Base-by-base conservation (phyloP, 2,329 filamentous ascomycete species). In the Sarocladiaceae sp. region DNA sequence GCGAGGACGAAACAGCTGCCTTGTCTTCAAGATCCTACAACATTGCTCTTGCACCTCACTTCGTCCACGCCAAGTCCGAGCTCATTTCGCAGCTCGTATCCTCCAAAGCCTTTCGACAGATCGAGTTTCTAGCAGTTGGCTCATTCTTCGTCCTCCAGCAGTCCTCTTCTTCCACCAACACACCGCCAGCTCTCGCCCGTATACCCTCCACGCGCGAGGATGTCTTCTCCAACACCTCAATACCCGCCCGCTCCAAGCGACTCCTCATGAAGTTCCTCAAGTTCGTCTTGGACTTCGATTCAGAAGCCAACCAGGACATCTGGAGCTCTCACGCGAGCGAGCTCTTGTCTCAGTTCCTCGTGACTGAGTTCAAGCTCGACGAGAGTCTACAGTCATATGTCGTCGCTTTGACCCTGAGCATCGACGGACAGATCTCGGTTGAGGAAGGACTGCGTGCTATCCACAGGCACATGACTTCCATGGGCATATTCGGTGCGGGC, bases 221-320 rank as follows among this genome's bases (percentile, higher is more conserved):
- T 70, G 83, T 97, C 40, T 97, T 97, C 67, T 82, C 86, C 46
- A 87, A 90, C 65, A 81, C 82, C 31, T 77, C 78, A 22, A 88
- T 97, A 53, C 83, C 90, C 42, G 79, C 87, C 58, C 87, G 87
- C 57, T 84, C 90, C 5, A 97, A 97, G 72, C 84, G 93, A 51
- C 80, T 82, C 10, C 71, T 97, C 62, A 96, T 97, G 87, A 96
- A 95, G 68, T 95, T 97, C 62, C 78, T 97, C 62, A 92, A 93
- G 66, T 93, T 94, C 64, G 87, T 96, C 51, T 75, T 84, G 54
- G 82, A 90, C 60, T 86, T 86, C 61, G 81, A 88, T 58, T 80
- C 70, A n/a, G 72, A 76, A 51, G 65, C 66, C 50, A 80, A 82
- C 62, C 66, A 60, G 48, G 78, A 78, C 50, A 60, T 75, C 3